Evolutionary conservation across 768 basidiomycete species (phyloP), one percentile per base, ranked within the genome.

Genomic region (Podaxis mareebaensis): DNA sequence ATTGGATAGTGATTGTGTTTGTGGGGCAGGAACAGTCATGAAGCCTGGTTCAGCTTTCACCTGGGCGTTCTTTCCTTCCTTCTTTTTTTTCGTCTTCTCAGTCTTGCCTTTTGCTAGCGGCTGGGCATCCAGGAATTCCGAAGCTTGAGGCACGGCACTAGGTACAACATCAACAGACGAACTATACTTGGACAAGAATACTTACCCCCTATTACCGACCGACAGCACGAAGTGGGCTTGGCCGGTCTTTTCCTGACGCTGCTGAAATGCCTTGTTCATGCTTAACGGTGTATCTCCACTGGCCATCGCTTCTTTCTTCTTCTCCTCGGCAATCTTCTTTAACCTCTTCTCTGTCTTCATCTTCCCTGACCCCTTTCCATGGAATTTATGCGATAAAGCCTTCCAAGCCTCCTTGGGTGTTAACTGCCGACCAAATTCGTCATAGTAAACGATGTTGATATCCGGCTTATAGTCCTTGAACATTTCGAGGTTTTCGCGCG

Each of bases 351-450:
- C 96, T 24, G 91, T 95, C 84, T 99, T 99, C 86, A 92, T 93
- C 79, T 90, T 92, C 11, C 97, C 97, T 0, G 92, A 93, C 2
- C 94, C 94, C 76, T 99, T 98, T 39, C 97, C 97, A 68, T 99
- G 97, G 86, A 99, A 99, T 72, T 93, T 92, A 74, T 99, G 97
- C 49, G 93, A 95, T 48, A 99, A 79, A 17, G 95, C 93, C 78
- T 98, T 98, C 96, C 96, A 99, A 4, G 96, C 96, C 78, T 99
- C 97, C 81, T 98, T 98, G 20, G 89, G 89, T 24, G 92, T 93
- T 73, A 95, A 77, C 63, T 83, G 73, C 42, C 97, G 84, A 53
- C 97, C 97, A 72, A 94, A 93, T 75, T 99, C 96, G 72, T 99
- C 97, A 67, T 96, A 90, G 73, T 99, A 99, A 54, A 92, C 91